Evolutionary conservation across 257 asterid genomes (phyloP), one percentile per base, ranked within the genome.

Genomic region (Nicotiana noctiflora): DNA sequence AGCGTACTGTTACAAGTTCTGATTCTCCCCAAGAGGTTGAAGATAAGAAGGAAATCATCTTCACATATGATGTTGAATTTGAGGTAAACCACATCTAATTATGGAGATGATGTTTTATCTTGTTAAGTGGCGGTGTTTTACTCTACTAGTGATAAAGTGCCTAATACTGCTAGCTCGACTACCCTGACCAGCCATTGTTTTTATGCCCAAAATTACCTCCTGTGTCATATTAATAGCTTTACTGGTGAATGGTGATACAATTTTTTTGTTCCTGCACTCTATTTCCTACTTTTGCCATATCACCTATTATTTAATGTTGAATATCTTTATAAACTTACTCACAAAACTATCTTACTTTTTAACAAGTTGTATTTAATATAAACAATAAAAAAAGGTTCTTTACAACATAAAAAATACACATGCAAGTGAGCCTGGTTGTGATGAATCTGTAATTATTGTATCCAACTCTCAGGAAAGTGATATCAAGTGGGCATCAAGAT

Each of bases 401-500:
- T 74, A 55, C 79, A 74, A 25, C 8, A 49, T 49, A 74, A 74
- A 37, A 17, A 74, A 49, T 23, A 60, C 79, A 49, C 61, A 25
- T 25, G 44, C 8, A 51, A 25, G 44, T n/a, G 32, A 72, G 82
- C 49, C 49, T 18, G 80, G 72, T 34, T 79, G 31, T 79, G 59
- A 67, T 83, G 76, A 53, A 68, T 75, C 21, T 21, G 46, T 55
- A 64, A 53, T 18, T 40, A n/a, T 27, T 17, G 76, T 34, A 62
- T 70, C 53, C 67, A 4, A 65, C 81, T 82, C 85, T 75, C 86
- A 92, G 97, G 93, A 92, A 83, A 94, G 97, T 53, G 96, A 91
- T 52, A 85, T 94, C 80, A 94, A 94, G 93, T 94, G 98, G 98
- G 97, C 98, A 57, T 94, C 98, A 75, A 87, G 98, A 85, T 94